These are phyloP conservation scores for Quercus berberidifolia DNA, from an alignment of 306 rosid species.

Conservation along the genomic window DNA sequence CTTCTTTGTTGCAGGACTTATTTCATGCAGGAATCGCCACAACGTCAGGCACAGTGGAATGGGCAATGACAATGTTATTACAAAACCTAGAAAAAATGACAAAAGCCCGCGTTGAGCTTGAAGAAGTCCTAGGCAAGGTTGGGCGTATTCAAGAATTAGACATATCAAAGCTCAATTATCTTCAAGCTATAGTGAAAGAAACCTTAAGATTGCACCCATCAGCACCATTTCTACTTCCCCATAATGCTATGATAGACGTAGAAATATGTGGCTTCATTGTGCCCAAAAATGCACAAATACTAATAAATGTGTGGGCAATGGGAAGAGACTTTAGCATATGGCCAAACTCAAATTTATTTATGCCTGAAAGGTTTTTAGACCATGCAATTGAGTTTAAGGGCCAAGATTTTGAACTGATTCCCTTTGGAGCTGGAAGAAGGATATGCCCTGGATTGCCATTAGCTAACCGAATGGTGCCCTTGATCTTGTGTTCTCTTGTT, in stretches of 20 bases:
- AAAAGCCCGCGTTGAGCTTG: slow-evolving; percentile 12
- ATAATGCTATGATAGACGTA: background rate
- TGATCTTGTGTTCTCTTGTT: no score
- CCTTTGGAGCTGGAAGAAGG: background rate
- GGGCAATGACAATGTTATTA: slow-evolving; percentile 31
- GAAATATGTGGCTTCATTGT: slow-evolving; percentile 6
- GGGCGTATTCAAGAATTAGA: slow-evolving; percentile 12
- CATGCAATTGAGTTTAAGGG: background rate
- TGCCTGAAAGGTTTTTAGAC: slow-evolving; percentile 28
- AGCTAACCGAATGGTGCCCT: no score
- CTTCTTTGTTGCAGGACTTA: no score
- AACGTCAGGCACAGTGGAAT: slow-evolving; percentile 20
- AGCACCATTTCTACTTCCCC: slow-evolving; percentile 23
- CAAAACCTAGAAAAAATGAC: slow-evolving; percentile 1
- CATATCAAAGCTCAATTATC: slow-evolving; percentile 14
- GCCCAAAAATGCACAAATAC: slow-evolving; percentile 15
- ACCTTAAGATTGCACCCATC: slow-evolving; percentile 32
- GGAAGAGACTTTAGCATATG: slow-evolving; percentile 23
- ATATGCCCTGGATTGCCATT: no score
- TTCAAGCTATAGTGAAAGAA: slow-evolving; percentile 26
- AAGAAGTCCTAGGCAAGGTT: background rate
- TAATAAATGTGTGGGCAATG: slow-evolving; percentile 26
- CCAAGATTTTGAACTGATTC: background rate
- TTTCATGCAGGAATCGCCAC: slow-evolving; percentile 22
- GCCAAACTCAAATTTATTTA: slow-evolving; percentile 23